Evolutionary conservation across 1,284 basidiomycete species (phyloP), one percentile per base, ranked within the genome.

Genomic region (Macrocystidia cucumis): DNA sequence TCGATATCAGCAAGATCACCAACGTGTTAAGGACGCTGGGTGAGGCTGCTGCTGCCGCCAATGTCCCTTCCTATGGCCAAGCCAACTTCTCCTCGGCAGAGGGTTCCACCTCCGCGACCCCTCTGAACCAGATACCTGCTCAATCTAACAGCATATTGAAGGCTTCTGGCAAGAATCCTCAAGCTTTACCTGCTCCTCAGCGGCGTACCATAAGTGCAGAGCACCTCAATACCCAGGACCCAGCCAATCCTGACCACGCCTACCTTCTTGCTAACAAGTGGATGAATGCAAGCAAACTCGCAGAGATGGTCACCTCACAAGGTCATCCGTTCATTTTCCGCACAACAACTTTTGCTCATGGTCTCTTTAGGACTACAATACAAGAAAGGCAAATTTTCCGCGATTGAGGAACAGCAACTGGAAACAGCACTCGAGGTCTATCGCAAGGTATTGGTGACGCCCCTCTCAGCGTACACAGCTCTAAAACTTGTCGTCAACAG

Each of bases 361-460:
- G 18, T 17, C 35, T 34, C 24, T 12, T 38, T 20, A 5, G 5
- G 12, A 19, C 67, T 90, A 12, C 69, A 83, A 3, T 90, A 83
- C 54, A 88, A 83, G 56, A 86, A 86, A 53, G 87, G 87, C 12
- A 86, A 85, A 51, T 91, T 90, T 49, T 84, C 82, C 11, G 71
- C 74, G 1, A 74, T 75, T 28, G 87, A 91, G 50, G 80, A 80
- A 42, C 67, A 73, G 14, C 73, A 76, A 42, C 55, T 90, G 2
- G 68, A 62, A 42, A 54, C 56, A 11, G 81, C 82, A 4, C 74
- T 91, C 21, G 74, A 80, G 40, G 55, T 57, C 3, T 89, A 79
- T 51, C 69, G 72, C 35, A 48, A 56, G 18, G 84, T 83, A 46
- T 34, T 75, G 59, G 4, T 37, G 20, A 8, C 17, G 30, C 26